Evolutionary conservation across 768 basidiomycete genomes (phyloP), one percentile per base, ranked within the genome.

Genomic region (Mrakia frigida): DNA sequence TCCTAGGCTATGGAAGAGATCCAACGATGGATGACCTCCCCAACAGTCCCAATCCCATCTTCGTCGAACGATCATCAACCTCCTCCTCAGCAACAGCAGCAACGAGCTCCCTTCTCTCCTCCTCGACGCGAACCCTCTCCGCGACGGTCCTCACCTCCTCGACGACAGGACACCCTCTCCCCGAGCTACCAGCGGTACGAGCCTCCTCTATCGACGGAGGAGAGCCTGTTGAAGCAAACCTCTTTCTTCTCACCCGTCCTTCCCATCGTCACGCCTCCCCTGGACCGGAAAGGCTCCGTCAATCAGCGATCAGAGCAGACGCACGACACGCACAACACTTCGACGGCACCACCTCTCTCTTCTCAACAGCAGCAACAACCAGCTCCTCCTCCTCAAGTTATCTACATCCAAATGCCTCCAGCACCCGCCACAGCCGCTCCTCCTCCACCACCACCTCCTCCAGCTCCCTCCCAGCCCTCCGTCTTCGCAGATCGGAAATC

Each of bases 341-440:
- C 43, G 43, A 21, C 37, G 35, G 63, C 35, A 3, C 18, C 52
- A 21, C 63, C 35, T 68, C n/a, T 21, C 7, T n/a, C 65, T 39
- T 43, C 3, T 37, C 39, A 41, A 6, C 33, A 39, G 23, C 65
- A 68, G 25, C 35, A 6, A 11, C 65, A 37, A 37, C 65, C 39
- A 2, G 7, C 39, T 1, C 37, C 65, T n/a, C 65, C 65, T 35
- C 65, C 65, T 39, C 65, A 68, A 43, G 65, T 68, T 21, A 68
- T 68, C 65, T 68, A 68, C 37, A 68, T 68, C 65, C 61, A 63
- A 31, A 68, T 68, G 65, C 65, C 33, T 41, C 65, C 33, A 23
- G 39, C 65, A 39, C 65, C 65, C 39, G 65, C 37, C 35, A 3
- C 37, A 43, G 21, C 65, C 3, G 25, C 65, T n/a, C 35, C 65